Evolutionary conservation across 208 protist species (phyloP).

Genomic region (Crithidia thermophila): DNA sequence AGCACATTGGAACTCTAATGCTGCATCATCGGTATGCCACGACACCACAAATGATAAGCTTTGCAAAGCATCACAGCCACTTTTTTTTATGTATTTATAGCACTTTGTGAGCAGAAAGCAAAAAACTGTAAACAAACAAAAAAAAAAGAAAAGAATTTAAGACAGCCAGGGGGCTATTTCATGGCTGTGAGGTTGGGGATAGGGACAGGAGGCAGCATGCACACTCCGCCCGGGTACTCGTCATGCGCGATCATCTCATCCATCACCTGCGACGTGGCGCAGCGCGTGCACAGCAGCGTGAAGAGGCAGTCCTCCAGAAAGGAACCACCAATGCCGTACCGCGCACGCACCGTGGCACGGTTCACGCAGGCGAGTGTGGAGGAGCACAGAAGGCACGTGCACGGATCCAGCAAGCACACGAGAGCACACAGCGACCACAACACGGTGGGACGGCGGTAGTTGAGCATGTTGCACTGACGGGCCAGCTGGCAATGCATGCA

Average conservation of each 20-base stretch:
- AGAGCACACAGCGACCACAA: conserved; percentile 21
- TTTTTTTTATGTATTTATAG: no score
- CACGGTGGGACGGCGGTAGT: conserved; percentile 18
- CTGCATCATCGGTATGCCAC: no score
- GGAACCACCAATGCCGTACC: conserved; percentile 26
- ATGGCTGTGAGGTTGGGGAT: not conserved
- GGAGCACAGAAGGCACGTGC: conserved; percentile 2
- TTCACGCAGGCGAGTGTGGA: conserved; percentile 11
- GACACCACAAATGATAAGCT: no score
- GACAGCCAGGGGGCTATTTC: not conserved
- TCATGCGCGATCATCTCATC: conserved; percentile 31
- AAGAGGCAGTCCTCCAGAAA: conserved; percentile 13
- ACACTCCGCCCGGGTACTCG: conserved; percentile 28
- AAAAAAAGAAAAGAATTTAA: no score
- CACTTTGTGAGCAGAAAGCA: no score
- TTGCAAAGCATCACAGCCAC: no score
- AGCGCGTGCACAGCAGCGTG: conserved; percentile 20
- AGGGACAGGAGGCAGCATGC: conserved; percentile 1
- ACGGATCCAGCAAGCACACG: conserved; percentile 14
- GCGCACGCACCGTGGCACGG: conserved; percentile 19
- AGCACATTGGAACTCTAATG: no score
- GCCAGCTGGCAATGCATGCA: conserved; percentile 28
- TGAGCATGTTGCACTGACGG: conserved; percentile 24
- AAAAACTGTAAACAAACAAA: no score
- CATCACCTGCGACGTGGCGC: conserved; percentile 29